phyloP scores from a whole-genome alignment of 441 rosid species.

The Jatropha podagrica region DNA sequence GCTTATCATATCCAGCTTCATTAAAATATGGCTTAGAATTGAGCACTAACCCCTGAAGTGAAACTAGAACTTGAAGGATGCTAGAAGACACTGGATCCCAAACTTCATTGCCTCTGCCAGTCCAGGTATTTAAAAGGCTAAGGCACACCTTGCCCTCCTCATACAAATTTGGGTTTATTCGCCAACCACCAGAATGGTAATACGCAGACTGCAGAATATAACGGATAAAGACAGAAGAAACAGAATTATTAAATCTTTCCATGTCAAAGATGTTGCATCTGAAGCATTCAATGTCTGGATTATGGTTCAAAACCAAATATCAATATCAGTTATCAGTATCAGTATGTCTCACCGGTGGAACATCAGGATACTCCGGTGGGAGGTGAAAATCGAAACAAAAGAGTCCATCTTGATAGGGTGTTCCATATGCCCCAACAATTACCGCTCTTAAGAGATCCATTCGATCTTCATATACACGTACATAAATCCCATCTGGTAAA shows the following conservation, averaged over 20 bases:
- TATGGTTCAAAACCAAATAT: constrained; percentile 9
- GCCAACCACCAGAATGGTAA: constrained; percentile 98
- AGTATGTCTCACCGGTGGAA: constrained; percentile 68
- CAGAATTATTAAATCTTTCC: background rate
- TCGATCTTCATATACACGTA: constrained; percentile 90
- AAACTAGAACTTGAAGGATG: constrained; percentile 97
- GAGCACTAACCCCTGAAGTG: constrained; percentile 94
- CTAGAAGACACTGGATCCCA: constrained; percentile 96
- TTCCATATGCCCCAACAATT: constrained; percentile 91
- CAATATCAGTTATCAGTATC: background rate
- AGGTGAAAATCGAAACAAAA: constrained; percentile 97
- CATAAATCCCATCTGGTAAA: constrained; percentile 79
- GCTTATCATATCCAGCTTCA: constrained; percentile 98
- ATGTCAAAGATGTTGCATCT: constrained; percentile 9
- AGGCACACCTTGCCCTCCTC: constrained; percentile 99
- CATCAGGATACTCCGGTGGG: constrained; percentile 83
- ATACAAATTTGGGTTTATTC: constrained; percentile 91
- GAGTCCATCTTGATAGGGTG: constrained; percentile 99
- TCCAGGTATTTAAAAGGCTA: constrained; percentile 97
- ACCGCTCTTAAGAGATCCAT: constrained; percentile 97
- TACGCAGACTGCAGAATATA: constrained; percentile 69
- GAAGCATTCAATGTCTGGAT: constrained; percentile 1
- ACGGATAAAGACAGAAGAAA: constrained; percentile 26
- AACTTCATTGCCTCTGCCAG: constrained; percentile 94
- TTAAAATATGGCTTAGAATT: constrained; percentile 96